These are phyloP conservation scores for Paspalum notatum DNA, from an alignment of 176 grass and related monocot genomes.

Conservation along the genomic window DNA sequence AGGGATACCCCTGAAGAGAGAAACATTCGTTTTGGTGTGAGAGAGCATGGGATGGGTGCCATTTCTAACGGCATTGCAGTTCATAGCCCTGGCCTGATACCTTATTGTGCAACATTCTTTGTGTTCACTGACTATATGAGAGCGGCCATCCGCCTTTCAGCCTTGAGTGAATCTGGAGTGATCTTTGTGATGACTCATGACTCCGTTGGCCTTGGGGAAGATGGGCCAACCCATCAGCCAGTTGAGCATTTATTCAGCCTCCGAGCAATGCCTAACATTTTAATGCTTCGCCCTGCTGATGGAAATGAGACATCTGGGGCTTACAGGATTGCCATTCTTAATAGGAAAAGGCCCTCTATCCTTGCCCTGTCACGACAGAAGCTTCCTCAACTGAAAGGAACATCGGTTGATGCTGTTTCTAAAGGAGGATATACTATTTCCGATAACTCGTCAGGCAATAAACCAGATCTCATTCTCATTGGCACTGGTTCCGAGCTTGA, in stretches of 20 bases:
- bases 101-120: slow-evolving; percentile 69
- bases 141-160: slow-evolving; percentile 62
- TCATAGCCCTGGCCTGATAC: slow-evolving; percentile 58
- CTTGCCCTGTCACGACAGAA: slow-evolving; percentile 60
- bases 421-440: slow-evolving; percentile 63
- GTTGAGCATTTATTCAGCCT: slow-evolving; percentile 61
- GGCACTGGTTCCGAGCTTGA: slow-evolving; percentile 63
- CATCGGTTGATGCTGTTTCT: slow-evolving; percentile 41
- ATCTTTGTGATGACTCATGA: slow-evolving; percentile 75
- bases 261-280: slow-evolving; percentile 63
- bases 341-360: slow-evolving; percentile 51
- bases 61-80: slow-evolving; percentile 60
- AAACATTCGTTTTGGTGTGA: slow-evolving; percentile 63
- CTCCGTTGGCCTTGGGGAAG: slow-evolving; percentile 67
- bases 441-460: slow-evolving; percentile 48
- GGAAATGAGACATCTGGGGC: slow-evolving; percentile 62
- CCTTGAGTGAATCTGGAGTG: slow-evolving; percentile 52
- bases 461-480: slow-evolving; percentile 60
- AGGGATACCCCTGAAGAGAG: slow-evolving; percentile 58
- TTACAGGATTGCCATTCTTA: slow-evolving; percentile 50
- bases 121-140: slow-evolving; percentile 74
- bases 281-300: slow-evolving; percentile 62
- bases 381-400: slow-evolving; percentile 50
- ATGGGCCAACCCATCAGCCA: slow-evolving; percentile 67
- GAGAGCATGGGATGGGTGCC: slow-evolving; percentile 66